Percentiles rank a stretch among this genome's conserved stretches.
Evolutionary conservation across 345 rosid species (phyloP).

Genomic region (Gynandropsis gynandra): DNA sequence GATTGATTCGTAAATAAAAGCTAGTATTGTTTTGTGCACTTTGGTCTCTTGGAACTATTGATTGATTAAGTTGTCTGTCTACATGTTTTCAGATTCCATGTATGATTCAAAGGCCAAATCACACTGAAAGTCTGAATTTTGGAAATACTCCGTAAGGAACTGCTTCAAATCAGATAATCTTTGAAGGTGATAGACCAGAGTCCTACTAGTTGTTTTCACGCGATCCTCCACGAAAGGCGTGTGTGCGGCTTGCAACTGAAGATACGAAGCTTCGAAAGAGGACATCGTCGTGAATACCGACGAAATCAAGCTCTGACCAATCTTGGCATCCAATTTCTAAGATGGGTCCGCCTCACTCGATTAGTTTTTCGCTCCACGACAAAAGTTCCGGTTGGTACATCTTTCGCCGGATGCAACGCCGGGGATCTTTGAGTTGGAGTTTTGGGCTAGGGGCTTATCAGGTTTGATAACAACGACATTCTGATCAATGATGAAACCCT

Average conservation of each 20-base stretch:
- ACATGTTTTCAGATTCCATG: too few relatives aligned
- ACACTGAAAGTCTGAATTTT: conserved; percentile 36
- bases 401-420: conserved; percentile 12
- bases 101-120: conserved; percentile 59
- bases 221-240: conserved; percentile 62
- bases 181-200: conserved; percentile 61
- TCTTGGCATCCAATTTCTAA: conserved; percentile 35
- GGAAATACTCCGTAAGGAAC: conserved; percentile 38
- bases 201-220: conserved; percentile 59
- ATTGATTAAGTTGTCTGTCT: too few relatives aligned
- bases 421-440: conserved; percentile 21
- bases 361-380: conserved; percentile 10
- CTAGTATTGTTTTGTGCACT: too few relatives aligned
- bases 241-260: conserved; percentile 77
- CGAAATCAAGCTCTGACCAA: conserved; percentile 48
- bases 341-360: conserved; percentile 23
- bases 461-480: conserved; percentile 90
- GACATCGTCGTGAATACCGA: conserved; percentile 67
- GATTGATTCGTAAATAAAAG: too few relatives aligned
- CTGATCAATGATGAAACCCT: conserved; percentile 87
- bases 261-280: conserved; percentile 79
- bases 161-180: conserved; percentile 65
- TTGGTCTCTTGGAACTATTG: too few relatives aligned
- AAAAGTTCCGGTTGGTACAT: conserved; percentile 10
- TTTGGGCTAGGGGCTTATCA: conserved; percentile 31